phyloP scores from a whole-genome alignment of 148 eudicot species.

The Gaultheria prostrata region DNA sequence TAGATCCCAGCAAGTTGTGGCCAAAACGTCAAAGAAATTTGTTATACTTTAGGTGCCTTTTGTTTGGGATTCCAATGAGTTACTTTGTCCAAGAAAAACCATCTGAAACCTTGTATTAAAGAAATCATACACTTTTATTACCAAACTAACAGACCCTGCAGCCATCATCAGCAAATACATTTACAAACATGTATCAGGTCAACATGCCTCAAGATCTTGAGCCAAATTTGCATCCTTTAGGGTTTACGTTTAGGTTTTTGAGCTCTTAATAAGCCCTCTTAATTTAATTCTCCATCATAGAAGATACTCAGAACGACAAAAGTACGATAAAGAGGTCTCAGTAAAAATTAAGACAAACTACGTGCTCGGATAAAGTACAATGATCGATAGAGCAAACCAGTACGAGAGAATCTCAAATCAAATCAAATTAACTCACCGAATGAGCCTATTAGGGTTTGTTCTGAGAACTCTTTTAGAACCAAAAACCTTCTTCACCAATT shows the following conservation, averaged over 20 bases:
- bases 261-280: background rate
- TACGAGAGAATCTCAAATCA: background rate
- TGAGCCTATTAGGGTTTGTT: slow-evolving; percentile 21
- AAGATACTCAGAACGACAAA: background rate
- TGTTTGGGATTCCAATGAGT: slow-evolving; percentile 22
- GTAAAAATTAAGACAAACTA: background rate
- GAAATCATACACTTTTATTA: background rate
- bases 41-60: slow-evolving; percentile 11
- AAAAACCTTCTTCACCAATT: slow-evolving; percentile 1
- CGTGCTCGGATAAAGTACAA: background rate
- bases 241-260: background rate
- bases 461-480: background rate
- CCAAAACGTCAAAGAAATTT: slow-evolving; percentile 26
- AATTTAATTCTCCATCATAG: background rate
- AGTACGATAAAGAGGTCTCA: background rate
- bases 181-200: background rate
- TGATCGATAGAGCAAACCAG: background rate
- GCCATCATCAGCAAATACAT: slow-evolving; percentile 1
- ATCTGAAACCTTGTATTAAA: background rate
- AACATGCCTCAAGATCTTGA: background rate
- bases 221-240: background rate
- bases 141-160: background rate
- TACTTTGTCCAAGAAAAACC: background rate
- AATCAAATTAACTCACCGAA: background rate
- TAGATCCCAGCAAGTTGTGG: slow-evolving; percentile 21